Evolutionary conservation across 2,329 filamentous ascomycete species (phyloP).

Genomic region (Fusarium tupiense): DNA sequence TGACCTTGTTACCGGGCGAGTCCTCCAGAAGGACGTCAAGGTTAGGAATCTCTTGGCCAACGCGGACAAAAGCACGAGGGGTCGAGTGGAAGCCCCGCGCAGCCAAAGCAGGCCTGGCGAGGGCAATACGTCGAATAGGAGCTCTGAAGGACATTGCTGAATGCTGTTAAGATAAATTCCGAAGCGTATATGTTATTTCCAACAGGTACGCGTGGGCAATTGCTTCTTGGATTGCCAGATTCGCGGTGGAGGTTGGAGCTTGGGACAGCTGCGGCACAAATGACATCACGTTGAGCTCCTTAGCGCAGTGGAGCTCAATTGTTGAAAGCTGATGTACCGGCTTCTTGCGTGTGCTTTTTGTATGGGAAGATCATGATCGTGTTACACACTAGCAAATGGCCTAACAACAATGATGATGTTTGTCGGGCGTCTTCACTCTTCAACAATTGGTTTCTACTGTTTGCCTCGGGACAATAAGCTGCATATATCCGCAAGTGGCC

Average conservation of each 20-base stretch:
- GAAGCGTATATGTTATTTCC: not conserved
- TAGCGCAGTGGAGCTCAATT: slow-evolving; percentile 7
- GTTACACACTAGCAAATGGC: not conserved
- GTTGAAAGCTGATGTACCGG: not conserved
- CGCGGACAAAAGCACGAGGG: slow-evolving; percentile 71
- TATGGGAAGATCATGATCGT: not conserved
- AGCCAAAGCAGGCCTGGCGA: slow-evolving; percentile 43
- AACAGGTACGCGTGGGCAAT: slow-evolving; percentile 21
- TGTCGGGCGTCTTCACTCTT: not conserved
- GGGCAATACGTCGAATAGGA: slow-evolving; percentile 47
- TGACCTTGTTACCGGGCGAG: slow-evolving; percentile 93
- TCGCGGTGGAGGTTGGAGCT: slow-evolving; percentile 21
- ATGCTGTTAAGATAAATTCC: not conserved
- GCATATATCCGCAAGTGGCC: not conserved
- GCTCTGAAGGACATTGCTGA: slow-evolving; percentile 51
- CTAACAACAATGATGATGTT: not conserved
- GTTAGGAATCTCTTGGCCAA: slow-evolving; percentile 82
- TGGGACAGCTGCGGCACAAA: slow-evolving; percentile 14
- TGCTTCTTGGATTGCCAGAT: slow-evolving; percentile 13
- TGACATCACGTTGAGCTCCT: slow-evolving; percentile 41
- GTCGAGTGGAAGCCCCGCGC: slow-evolving; percentile 71
- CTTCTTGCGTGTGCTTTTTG: not conserved
- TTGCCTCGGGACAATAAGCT: not conserved
- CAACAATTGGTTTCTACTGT: not conserved
- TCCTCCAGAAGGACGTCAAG: slow-evolving; percentile 82